Base-by-base conservation (phyloP, 2,329 filamentous ascomycete species). In the Aspergillus clavatus region DNA sequence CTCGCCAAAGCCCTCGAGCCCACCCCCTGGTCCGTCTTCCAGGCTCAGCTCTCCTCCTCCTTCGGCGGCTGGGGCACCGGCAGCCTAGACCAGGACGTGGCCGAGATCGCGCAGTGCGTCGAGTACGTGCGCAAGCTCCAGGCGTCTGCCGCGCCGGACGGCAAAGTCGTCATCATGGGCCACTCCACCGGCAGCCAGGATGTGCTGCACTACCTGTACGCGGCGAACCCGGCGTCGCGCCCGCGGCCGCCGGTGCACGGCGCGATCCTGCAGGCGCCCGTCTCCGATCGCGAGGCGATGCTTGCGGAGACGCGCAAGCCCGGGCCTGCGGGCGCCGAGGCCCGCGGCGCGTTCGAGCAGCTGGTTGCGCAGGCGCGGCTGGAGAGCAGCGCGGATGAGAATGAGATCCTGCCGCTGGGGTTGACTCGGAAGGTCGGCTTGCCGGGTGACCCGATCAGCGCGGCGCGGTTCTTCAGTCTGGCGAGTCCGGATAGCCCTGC, bases 261-360 rank as follows among this genome's bases (percentile, higher is more conserved):
- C 27, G 83, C 82, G 39, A 84, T 95, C 36, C 70, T 95, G 43
- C 89, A 95, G 64, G 88, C 84, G 0, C 83, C 87, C 0, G 83
- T 90, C 3, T 87, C 82, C 1, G 89, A 95, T 63, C 77, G 88
- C 23, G 84, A 94, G 62, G 79, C 76, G 3, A 60, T 76, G 5
- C 68, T 80, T 40, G 62, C 56, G 16, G 45, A 45, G 18, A 42
- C 63, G 5, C 53, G 58, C 31, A 35, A 35, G 31, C 31, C 31
- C 16, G 31, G 31, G 8, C 14, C 18, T 33, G 28, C 52, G 38
- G 50, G 47, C 8, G 36, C 48, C 3, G 59, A 62, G 42, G 47
- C 49, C 2, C 52, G 41, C 16, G 58, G 57, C 18, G 51, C 57
- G 16, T 70, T 64, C 43, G 55, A 62, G 22, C 58, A 67, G 43